These are phyloP conservation scores for Wickerhamiella vanderwaltii DNA, from an alignment of 805 yeast species.

Conservation along the genomic window DNA sequence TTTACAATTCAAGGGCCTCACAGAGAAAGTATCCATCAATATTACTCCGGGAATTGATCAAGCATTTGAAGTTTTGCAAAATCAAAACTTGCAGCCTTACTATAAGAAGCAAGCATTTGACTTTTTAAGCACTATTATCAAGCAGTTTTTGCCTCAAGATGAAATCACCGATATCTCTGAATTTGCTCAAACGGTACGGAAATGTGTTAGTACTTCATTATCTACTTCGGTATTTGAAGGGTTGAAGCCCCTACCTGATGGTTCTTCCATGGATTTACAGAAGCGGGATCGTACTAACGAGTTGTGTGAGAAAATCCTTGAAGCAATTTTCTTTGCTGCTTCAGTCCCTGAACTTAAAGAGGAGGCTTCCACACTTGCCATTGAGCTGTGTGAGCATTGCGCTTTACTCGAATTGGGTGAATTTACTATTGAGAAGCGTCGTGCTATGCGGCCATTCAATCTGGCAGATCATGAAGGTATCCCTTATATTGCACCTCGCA, in stretches of 20 bases:
- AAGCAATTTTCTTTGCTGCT: conserved; percentile 61
- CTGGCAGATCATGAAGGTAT: conserved; percentile 72
- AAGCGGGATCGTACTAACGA: conserved; percentile 39
- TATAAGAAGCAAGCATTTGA: conserved; percentile 69
- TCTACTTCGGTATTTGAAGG: conserved; percentile 11
- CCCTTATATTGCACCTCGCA: conserved; percentile 53
- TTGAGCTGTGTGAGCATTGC: conserved; percentile 64
- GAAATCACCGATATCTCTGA: conserved; percentile 30
- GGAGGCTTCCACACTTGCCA: conserved; percentile 51
- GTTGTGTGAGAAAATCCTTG: conserved; percentile 50
- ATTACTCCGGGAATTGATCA: conserved; percentile 73
- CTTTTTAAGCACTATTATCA: conserved; percentile 52
- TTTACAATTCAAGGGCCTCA: conserved; percentile 59
- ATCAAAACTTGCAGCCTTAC: conserved; percentile 42
- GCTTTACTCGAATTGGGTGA: conserved; percentile 66
- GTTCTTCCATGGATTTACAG: conserved; percentile 16
- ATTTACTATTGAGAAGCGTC: conserved; percentile 54
- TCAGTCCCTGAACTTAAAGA: conserved; percentile 60
- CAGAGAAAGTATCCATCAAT: conserved; percentile 51
- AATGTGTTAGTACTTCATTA: conserved; percentile 13
- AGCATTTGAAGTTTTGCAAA: conserved; percentile 65
- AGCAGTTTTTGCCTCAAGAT: conserved; percentile 47
- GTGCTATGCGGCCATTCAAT: conserved; percentile 53
- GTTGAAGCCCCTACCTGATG: conserved; percentile 18
- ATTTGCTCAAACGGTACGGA: conserved; percentile 17